Evolutionary conservation across 1,284 basidiomycete genomes (phyloP), one percentile per base, ranked within the genome.

Genomic region (Leccinum fuscescens): DNA sequence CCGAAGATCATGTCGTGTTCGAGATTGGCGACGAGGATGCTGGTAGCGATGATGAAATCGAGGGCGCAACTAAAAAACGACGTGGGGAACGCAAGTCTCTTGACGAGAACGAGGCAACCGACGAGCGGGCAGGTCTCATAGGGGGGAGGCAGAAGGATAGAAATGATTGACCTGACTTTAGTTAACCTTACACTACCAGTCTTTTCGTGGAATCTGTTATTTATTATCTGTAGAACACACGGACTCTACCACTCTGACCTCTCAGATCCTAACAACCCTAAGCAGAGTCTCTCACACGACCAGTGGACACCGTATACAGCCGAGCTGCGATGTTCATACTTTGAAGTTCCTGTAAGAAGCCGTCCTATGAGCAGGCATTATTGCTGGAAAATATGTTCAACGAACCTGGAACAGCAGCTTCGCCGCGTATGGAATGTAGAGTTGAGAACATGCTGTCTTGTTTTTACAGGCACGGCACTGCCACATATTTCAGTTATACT

Each of bases 391-490:
- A 46, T 5, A 6, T 27, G 3, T 17, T 39, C 39, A 57, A 71
- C 80, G 57, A 69, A 90, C 89, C 85, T 96, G 93, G 88, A 96
- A 94, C 55, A 96, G 81, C 60, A 96, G 76, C 76, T 96, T 96
- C 17, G 93, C 93, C 14, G 93, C 93, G 71, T 95, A 95, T 44
- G 93, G 93, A 76, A 95, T 94, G 71, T 93, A 93, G 20, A 95
- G 76, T 68, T 96, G 94, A 59, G 92, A 95, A 71, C 92, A 90
- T 52, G 92, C 91, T 37, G 94, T 96, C 80, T 95, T 96, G 80
- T 97, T 98, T 72, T 94, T 92, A 78, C 95, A 98, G 46, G 94
- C 89, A 61, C 93, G 87, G 70, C 92, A 94, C 81, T 86, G 55
- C 53, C 35, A 27, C 46, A 63, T 51, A 52, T 29, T 11, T 58